A percentile compares a stretch with the other conserved stretches of the same genome.
phyloP scores from a whole-genome alignment of 2,329 filamentous ascomycete species.

The Penicillium sp. region DNA sequence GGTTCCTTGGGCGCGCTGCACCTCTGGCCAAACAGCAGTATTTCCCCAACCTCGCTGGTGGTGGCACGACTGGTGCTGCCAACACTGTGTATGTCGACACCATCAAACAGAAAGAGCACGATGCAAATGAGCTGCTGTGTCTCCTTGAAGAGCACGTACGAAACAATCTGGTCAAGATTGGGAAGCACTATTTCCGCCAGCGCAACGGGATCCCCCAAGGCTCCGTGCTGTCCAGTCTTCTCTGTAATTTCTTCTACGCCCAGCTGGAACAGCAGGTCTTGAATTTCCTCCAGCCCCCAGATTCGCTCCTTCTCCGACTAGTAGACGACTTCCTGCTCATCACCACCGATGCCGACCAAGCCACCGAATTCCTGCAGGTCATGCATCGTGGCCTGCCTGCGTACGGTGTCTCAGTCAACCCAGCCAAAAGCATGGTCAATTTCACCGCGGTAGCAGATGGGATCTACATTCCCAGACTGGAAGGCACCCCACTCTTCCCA shows the following conservation, averaged over 20 bases:
- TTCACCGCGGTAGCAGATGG: constrained; percentile 68
- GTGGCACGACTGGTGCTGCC: constrained; percentile 48
- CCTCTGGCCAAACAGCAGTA: constrained; percentile 45
- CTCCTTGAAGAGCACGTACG: constrained; percentile 79
- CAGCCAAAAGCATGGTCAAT: constrained; percentile 79
- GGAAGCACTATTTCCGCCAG: constrained; percentile 85
- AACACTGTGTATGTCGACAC: constrained; percentile 79
- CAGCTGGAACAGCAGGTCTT: constrained; percentile 74
- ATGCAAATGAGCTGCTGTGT: constrained; percentile 63
- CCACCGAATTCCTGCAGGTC: constrained; percentile 69
- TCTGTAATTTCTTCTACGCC: constrained; percentile 97
- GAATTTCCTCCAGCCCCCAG: constrained; percentile 61
- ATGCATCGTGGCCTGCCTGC: constrained; percentile 79
- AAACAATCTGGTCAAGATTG: constrained; percentile 82
- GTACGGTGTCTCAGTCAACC: constrained; percentile 79
- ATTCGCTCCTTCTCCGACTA: constrained; percentile 74
- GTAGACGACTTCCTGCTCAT: constrained; percentile 94
- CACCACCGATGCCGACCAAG: constrained; percentile 68
- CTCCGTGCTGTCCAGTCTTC: constrained; percentile 78
- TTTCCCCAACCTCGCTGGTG: constrained; percentile 51
- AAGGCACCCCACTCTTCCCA: constrained; percentile 63
- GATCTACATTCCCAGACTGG: constrained; percentile 53
- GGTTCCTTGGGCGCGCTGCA: constrained; percentile 59
- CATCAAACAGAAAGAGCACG: constrained; percentile 59
- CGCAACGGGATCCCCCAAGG: constrained; percentile 90